Evolutionary conservation across 352 stramenopile species (phyloP), one percentile per base, ranked within the genome.

Genomic region (Aphanomyces stellatus): DNA sequence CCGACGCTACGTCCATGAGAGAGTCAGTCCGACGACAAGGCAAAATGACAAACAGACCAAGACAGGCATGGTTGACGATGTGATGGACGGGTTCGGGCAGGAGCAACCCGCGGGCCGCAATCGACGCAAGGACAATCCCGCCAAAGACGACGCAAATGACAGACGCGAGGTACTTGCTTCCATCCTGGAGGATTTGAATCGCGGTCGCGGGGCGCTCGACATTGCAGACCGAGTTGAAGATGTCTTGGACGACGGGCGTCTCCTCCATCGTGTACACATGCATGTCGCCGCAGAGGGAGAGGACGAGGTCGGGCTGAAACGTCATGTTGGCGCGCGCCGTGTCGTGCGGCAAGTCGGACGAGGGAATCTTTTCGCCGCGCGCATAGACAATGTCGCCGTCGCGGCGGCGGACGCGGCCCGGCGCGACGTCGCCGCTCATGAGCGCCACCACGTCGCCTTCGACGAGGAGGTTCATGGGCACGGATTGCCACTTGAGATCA

Each of bases 261-360:
- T 95, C 85, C 64, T 81, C 71, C 84, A 95, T 89, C 51, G 83
- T 74, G 48, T 91, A 93, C n/a, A 95, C 75, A 17, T 85, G 80
- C 82, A 95, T 95, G 62, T 92, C 84, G 5, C 86, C 86, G 49
- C 86, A 95, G 22, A 95, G 74, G 46, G 84, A 75, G n/a, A 95
- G 69, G 35, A 95, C 46, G 46, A 91, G 65, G 19, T 81, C 70
- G 7, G 84, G 75, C 48, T 92, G 76, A 68, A 94, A 94, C 35
- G 86, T 94, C 6, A 80, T 83, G 5, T 88, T 90, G 63, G 71
- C 85, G 15, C 86, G 74, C 27, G 78, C 57, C 22, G 75, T 82
- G 17, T 91, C 85, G n/a, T 74, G 74, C 6, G 70, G 62, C n/a
- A 65, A 46, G 37, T 35, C 43, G 30, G 33, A 79, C 53, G 78